Evolutionary conservation across 306 rosid genomes (phyloP), one percentile per base, ranked within the genome.

Genomic region (Malus sylvestris): DNA sequence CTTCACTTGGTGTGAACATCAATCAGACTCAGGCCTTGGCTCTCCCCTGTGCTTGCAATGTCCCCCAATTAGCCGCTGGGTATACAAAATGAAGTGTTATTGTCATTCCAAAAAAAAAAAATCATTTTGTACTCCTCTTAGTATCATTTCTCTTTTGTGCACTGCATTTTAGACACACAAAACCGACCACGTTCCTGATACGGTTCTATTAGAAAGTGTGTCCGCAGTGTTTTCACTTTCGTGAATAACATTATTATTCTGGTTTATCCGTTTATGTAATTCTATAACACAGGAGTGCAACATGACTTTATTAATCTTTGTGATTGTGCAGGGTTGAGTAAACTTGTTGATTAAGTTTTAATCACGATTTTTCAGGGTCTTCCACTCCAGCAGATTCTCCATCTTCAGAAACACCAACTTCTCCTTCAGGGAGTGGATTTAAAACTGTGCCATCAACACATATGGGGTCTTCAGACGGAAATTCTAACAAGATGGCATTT

Each of bases 1-100:
- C 82, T 0, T 88, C 90, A 4, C 25, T 91, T 3, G 88, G 91
- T 5, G 23, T 88, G 79, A 84, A 52, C 18, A 72, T 91, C 58
- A 91, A 91, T 74, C 89, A 81, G 60, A 85, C 93, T 29, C 97
- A 44, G 77, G 91, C 95, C 30, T 83, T 89, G 44, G 84, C 89
- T 60, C 75, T 91, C 52, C 95, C 97, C 73, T 8, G 40, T 74
- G 86, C 84, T 65, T 91, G 93, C 85, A 84, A 83, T 19, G 86
- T 91, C 93, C 93, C 23, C 79, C 95, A 3, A 8, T 73, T 49
- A 38, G 75, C 62, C 72, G 51, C 71, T 91, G 91, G 84, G 92
- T 89, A 61, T 61, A 27, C 2, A 13, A 14, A 80, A 77, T 74
- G 59, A 61, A 29, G 8, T 30, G 8, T 5, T 46, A 16, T 5